phyloP scores from a whole-genome alignment of 768 basidiomycete species.

The Tricholoma flavovirens region DNA sequence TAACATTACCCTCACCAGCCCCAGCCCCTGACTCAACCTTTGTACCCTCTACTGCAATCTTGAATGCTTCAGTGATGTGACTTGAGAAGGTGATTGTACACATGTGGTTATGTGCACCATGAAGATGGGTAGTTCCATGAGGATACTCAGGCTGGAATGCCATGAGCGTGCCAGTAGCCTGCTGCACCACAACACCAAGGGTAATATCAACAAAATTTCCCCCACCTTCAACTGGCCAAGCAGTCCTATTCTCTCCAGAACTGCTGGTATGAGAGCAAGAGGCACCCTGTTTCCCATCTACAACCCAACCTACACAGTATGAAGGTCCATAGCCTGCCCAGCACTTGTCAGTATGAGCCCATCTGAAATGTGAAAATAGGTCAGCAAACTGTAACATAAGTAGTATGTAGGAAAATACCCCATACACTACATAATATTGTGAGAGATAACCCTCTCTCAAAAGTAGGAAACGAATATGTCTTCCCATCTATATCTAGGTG shows the following conservation, averaged over 20 bases:
- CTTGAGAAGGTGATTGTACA: neutral
- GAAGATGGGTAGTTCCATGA: constrained; percentile 2
- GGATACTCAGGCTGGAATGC: constrained; percentile 3
- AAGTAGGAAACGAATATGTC: neutral
- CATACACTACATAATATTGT: neutral
- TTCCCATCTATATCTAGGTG: neutral
- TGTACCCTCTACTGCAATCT: neutral
- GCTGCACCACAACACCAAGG: constrained; percentile 2
- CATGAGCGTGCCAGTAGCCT: neutral
- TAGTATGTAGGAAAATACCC: too few species aligned
- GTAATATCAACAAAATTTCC: constrained; percentile 2
- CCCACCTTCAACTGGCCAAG: neutral
- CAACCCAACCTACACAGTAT: neutral
- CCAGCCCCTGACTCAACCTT: neutral
- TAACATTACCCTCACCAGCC: neutral
- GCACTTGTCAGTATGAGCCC: neutral
- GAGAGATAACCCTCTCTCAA: constrained; percentile 1
- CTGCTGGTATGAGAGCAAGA: neutral
- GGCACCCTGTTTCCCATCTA: neutral
- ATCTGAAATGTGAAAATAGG: neutral
- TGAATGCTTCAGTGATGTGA: neutral
- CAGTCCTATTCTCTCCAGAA: neutral
- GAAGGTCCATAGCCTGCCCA: neutral
- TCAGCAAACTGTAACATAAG: neutral
- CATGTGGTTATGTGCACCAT: constrained; percentile 1